Evolutionary conservation across 2,329 filamentous ascomycete species (phyloP), one percentile per base, ranked within the genome.

Genomic region (Dactylonectria macrodidyma): DNA sequence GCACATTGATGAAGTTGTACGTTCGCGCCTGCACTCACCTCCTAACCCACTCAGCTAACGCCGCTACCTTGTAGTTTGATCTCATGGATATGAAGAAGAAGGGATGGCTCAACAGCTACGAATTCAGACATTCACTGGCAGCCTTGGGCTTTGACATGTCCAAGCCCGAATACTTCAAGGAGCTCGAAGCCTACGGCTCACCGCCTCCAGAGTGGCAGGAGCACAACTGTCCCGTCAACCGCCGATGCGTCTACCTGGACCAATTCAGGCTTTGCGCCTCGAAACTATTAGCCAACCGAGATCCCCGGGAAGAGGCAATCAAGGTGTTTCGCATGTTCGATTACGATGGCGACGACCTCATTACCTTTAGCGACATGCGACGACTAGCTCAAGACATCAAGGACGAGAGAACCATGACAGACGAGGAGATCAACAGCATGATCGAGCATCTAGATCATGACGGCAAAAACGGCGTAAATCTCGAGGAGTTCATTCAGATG

Each of bases 1-100:
- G 77, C 95, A 98, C 81, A 95, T 98, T 71, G 94, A 94, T 79
- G 95, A 98, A 86, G 95, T 95, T 71, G 94, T 97, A 88, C 78
- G 92, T 86, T 54, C 22, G 41, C 38, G 36, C 36, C 22, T 12
- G n/a, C 44, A 38, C 10, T 58, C 50, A 52, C 46, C 44, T 33
- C 48, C n/a, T 26, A 38, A 61, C 63, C 33, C 11, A 11, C 47
- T 62, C 30, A 16, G 46, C 76, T 78, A 55, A 76, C 72, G 46
- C 44, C 34, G 26, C 34, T 9, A 19, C 19, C 34, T 38, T 59
- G 48, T 72, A 97, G 93, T 98, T 98, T 82, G 91, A 92, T 69
- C 91, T 98, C 72, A 98, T 99, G 87, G 96, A 98, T 81, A 92
- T 97, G 78, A 95, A 98, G 86, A 95, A 97, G 81, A 95, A 98